A percentile compares a stretch with the other conserved stretches of the same genome.
These are phyloP conservation scores for Afroboletus lepidellus DNA, from an alignment of 1,284 basidiomycete genomes.

Conservation along the genomic window DNA sequence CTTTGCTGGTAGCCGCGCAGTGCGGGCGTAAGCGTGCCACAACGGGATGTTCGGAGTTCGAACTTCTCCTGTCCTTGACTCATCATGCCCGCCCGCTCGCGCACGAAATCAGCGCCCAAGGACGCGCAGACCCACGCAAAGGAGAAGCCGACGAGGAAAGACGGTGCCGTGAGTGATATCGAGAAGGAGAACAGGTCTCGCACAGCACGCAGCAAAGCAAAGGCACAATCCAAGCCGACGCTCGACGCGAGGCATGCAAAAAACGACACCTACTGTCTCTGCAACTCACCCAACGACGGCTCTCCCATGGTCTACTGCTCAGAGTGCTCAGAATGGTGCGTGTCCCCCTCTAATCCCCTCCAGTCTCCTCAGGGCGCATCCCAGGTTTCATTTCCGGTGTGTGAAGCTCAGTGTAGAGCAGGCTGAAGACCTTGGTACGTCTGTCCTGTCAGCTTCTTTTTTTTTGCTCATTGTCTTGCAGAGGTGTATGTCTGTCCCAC, in stretches of 20 bases:
- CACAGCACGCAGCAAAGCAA: conserved; percentile 21
- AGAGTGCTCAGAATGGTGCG: conserved; percentile 73
- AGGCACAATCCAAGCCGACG: conserved; percentile 16
- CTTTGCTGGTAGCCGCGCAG: not conserved
- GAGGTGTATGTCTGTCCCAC: conserved; percentile 70
- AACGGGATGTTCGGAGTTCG: conserved; percentile 31
- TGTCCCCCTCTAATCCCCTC: conserved; percentile 7
- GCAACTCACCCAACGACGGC: conserved; percentile 67
- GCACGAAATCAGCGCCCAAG: conserved; percentile 31
- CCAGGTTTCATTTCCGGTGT: conserved; percentile 77
- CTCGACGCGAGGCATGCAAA: conserved; percentile 14
- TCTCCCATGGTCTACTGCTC: conserved; percentile 80
- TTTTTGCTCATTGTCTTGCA: conserved; percentile 32
- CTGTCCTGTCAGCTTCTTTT: conserved; percentile 6
- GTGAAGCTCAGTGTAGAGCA: conserved; percentile 56
- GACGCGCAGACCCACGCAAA: conserved; percentile 14
- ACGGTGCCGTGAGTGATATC: conserved; percentile 27
- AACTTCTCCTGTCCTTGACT: conserved; percentile 31
- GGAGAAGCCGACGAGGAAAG: conserved; percentile 16
- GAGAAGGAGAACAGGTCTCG: conserved; percentile 32
- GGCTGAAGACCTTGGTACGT: conserved; percentile 76
- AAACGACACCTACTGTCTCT: conserved; percentile 49
- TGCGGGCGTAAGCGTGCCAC: conserved; percentile 25
- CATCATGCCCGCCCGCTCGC: conserved; percentile 49
- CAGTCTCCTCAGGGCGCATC: conserved; percentile 2